A percentile compares a stretch with the other conserved stretches of the same genome.
Conservation (phyloP, 129 eudicot genomes). For the Lonicera japonica region DNA sequence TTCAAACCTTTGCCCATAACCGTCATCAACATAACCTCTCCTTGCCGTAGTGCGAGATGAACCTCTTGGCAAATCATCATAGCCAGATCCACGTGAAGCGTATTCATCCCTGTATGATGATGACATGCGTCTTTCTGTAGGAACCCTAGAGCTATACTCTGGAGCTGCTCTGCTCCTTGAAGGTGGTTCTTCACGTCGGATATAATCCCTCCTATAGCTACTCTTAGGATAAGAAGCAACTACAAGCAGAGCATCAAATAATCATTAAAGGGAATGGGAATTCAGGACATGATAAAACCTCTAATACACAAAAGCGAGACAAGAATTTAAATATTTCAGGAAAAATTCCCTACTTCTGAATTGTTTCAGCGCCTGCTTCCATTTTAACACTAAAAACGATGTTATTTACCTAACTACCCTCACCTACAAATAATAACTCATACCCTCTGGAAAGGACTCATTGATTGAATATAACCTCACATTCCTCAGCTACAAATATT, state of each 20-base stretch:
- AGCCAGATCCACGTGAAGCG: slow-evolving; percentile 64
- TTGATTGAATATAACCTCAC: too few species aligned
- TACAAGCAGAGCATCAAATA: slow-evolving; percentile 18
- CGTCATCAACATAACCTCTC: slow-evolving; percentile 64
- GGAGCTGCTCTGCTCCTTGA: slow-evolving; percentile 67
- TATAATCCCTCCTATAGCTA: slow-evolving; percentile 64
- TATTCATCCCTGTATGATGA: slow-evolving; percentile 76
- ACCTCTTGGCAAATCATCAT: slow-evolving; percentile 56
- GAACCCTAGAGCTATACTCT: slow-evolving; percentile 52
- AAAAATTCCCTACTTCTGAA: too few species aligned
- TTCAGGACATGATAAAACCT: too few species aligned
- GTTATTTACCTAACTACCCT: too few species aligned
- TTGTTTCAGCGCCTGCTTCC: too few species aligned
- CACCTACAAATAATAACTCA: too few species aligned
- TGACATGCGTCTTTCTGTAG: slow-evolving; percentile 45
- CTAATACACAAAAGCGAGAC: not conserved
- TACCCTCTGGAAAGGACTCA: too few species aligned
- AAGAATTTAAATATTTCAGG: too few species aligned
- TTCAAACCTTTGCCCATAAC: slow-evolving; percentile 71
- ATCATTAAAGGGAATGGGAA: too few species aligned
- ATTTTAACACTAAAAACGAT: too few species aligned
- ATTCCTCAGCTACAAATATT: too few species aligned
- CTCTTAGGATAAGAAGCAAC: slow-evolving; percentile 71
- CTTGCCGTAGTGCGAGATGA: slow-evolving; percentile 54
- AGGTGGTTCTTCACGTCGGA: slow-evolving; percentile 68